phyloP scores from a whole-genome alignment of 2,329 filamentous ascomycete genomes.

The Penicillium psychrosexuale region DNA sequence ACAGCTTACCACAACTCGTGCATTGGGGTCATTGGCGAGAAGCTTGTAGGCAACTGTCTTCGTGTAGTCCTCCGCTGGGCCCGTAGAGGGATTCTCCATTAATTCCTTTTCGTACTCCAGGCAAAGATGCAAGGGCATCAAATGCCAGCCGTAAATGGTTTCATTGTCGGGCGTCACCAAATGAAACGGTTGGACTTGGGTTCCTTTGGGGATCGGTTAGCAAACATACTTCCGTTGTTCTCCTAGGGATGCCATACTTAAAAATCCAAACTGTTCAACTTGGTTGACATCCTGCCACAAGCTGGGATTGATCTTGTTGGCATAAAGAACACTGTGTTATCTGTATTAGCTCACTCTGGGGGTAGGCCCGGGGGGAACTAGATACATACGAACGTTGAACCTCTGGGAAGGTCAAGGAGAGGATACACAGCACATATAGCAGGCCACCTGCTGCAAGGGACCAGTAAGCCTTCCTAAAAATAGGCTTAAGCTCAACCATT shows the following conservation, averaged over 20 bases:
- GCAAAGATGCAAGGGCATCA: conserved; percentile 76
- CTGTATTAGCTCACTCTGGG: conserved; percentile 2
- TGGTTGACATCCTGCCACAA: conserved; percentile 70
- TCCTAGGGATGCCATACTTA: conserved; percentile 55
- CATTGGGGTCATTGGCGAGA: conserved; percentile 50
- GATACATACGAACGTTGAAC: conserved; percentile 74
- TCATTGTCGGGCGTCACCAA: conserved; percentile 72
- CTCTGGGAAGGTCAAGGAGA: conserved; percentile 62
- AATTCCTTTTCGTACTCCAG: conserved; percentile 65
- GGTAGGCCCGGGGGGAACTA: no score
- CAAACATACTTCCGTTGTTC: neutral
- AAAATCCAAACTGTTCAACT: conserved; percentile 82
- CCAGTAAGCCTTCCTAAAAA: conserved; percentile 54
- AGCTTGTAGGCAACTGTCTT: conserved; percentile 51
- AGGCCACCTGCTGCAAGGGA: conserved; percentile 58
- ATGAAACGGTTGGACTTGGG: conserved; percentile 84
- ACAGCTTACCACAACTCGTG: conserved; percentile 57
- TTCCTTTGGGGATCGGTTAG: conserved; percentile 53
- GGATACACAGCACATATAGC: conserved; percentile 66
- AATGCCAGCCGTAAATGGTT: conserved; percentile 83
- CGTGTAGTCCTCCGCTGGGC: conserved; percentile 47
- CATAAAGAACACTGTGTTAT: conserved; percentile 68
- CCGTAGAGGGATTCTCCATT: conserved; percentile 53
- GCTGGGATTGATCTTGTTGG: conserved; percentile 71
- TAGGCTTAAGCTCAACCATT: conserved; percentile 43